Percentiles rank a stretch among this genome's conserved stretches.
These are phyloP conservation scores for Microthyrium microscopicum DNA, from an alignment of 2,329 filamentous ascomycete genomes.

Conservation along the genomic window DNA sequence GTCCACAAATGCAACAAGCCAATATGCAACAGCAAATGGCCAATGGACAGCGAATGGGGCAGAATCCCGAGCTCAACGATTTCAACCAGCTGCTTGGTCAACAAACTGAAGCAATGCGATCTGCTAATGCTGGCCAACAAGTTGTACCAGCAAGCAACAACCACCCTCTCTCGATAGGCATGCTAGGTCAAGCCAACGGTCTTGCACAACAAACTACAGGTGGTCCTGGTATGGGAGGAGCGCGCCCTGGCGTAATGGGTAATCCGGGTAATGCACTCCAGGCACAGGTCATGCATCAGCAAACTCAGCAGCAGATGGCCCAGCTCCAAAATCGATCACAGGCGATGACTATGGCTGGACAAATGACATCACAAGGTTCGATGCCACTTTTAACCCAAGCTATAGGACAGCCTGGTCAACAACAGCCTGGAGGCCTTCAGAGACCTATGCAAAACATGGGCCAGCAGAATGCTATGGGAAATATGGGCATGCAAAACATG, in stretches of 20 bases:
- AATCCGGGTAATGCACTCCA: conserved; percentile 13
- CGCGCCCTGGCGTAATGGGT: neutral
- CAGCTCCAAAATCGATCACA: neutral
- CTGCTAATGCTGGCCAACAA: conserved; percentile 42
- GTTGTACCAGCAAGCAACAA: conserved; percentile 49
- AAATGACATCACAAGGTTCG: conserved; percentile 1
- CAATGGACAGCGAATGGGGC: conserved; percentile 21
- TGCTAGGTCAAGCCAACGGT: conserved; percentile 16
- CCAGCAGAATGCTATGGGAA: neutral
- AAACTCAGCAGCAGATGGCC: conserved; percentile 1
- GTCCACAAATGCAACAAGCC: conserved; percentile 19
- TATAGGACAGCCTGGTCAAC: conserved; percentile 1
- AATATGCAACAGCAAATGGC: conserved; percentile 18
- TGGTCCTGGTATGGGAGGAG: conserved; percentile 16
- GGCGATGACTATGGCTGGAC: neutral
- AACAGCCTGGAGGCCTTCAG: conserved; percentile 1
- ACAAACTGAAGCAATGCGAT: conserved; percentile 44
- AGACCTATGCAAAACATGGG: conserved; percentile 3
- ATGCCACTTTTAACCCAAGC: conserved; percentile 4
- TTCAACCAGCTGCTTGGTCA: conserved; percentile 42
- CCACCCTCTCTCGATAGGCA: conserved; percentile 24
- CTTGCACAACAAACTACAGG: conserved; percentile 20
- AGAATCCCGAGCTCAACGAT: conserved; percentile 28
- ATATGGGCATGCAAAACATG: conserved; percentile 3
- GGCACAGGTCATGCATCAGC: conserved; percentile 1